Percentiles rank a stretch among this genome's conserved stretches.
Conservation (phyloP, 768 basidiomycete genomes). For the Kwoniella botswanensis region DNA sequence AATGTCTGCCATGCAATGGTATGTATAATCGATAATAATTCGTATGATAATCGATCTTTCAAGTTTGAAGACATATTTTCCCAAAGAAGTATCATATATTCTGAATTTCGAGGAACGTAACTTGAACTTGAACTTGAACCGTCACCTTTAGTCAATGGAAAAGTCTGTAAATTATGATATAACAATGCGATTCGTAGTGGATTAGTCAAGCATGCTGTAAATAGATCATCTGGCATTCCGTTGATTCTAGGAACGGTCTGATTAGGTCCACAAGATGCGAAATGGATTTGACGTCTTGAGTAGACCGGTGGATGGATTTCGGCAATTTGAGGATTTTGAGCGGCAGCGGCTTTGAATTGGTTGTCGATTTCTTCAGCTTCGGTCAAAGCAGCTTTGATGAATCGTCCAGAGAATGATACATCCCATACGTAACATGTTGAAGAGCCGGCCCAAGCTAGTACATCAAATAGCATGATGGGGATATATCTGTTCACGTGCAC, state of each 20-base stretch:
- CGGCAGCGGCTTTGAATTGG: slow-evolving; percentile 41
- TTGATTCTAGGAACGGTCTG: slow-evolving; percentile 37
- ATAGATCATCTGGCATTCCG: slow-evolving; percentile 50
- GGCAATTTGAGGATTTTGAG: slow-evolving; percentile 37
- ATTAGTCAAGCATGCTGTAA: slow-evolving; percentile 45
- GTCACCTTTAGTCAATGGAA: slow-evolving; percentile 39
- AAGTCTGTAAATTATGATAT: slow-evolving; percentile 46
- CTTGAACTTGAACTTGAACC: slow-evolving; percentile 12
- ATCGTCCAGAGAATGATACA: slow-evolving; percentile 46
- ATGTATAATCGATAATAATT: slow-evolving; percentile 42
- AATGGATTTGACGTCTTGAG: slow-evolving; percentile 46
- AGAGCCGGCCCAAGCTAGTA: slow-evolving; percentile 50
- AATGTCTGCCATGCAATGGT: slow-evolving; percentile 53
- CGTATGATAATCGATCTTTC: slow-evolving; percentile 39
- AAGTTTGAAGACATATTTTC: slow-evolving; percentile 31
- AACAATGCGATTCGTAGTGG: slow-evolving; percentile 43
- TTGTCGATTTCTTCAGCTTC: slow-evolving; percentile 52
- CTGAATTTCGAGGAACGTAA: slow-evolving; percentile 23
- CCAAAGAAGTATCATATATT: slow-evolving; percentile 41
- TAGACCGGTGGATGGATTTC: slow-evolving; percentile 45
- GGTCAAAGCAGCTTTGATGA: slow-evolving; percentile 42
- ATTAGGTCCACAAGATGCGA: slow-evolving; percentile 47
- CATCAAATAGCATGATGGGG: slow-evolving; percentile 52
- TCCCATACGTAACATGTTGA: slow-evolving; percentile 53
- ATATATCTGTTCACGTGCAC: slow-evolving; percentile 39